Base-by-base conservation (phyloP, 805 yeast genomes). In the Ogataea trehalophila region DNA sequence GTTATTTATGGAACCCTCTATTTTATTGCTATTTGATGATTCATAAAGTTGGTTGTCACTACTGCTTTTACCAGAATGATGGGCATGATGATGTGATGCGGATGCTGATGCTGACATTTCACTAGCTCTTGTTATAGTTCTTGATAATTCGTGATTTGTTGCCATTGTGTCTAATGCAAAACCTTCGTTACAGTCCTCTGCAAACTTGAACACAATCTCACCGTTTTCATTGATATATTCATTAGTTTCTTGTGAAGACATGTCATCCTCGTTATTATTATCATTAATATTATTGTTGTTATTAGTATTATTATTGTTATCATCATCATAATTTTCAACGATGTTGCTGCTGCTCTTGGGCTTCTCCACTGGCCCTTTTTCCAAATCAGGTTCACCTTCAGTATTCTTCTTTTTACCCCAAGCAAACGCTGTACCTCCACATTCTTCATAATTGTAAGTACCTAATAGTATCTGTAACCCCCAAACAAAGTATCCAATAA, bases 401-500 rank as follows among this genome's bases (percentile, higher is more conserved):
- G 18, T 18, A 16, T 29, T 26, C 16, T 33, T 39, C 51, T n/a
- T 43, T 46, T 44, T 55, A 41, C 22, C n/a, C 26, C 26, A 35
- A 39, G 18, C n/a, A 11, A 26, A 26, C 31, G 31, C 13, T 5
- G 20, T 23, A 5, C 36, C 15, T 9, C 41, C 41, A 33, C 43
- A 41, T 17, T 34, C 46, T 11, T 42, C 46, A 35, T 54, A 47
- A 20, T 56, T 50, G 44, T 61, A 58, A 5, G 59, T 59, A 2
- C 62, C 62, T 6, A 60, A 43, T 4, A 73, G 37, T 39, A 58
- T 52, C 55, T 76, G 80, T 34, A 77, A 58, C 4, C 64, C 59
- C 50, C 73, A 61, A 6, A 77, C 76, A 40, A 75, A 61, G 52
- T 76, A 79, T 1, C 79, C 79, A 59, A 79, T 66, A 51, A 70